Evolutionary conservation across 257 asterid species (phyloP).

Genomic region (Sherardia arvensis): DNA sequence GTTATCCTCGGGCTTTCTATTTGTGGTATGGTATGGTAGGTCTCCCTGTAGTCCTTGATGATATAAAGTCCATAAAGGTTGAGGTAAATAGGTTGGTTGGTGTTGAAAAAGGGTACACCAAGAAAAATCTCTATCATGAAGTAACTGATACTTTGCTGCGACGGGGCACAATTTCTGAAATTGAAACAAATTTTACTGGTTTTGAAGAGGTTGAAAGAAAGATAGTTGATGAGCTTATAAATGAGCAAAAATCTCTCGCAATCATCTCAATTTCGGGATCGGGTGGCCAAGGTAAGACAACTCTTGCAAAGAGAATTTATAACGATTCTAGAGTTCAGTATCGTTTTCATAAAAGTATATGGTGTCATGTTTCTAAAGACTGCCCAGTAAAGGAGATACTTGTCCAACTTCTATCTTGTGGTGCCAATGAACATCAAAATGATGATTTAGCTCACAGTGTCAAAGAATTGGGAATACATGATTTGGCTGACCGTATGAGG

Average conservation of each 20-base stretch:
- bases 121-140: background rate
- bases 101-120: background rate
- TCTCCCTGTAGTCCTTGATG: background rate
- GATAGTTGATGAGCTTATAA: background rate
- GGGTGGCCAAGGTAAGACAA: conserved; percentile 4
- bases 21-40: background rate
- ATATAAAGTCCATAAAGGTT: background rate
- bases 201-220: background rate
- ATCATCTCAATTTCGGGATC: background rate
- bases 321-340: background rate
- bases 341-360: background rate
- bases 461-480: too few species aligned
- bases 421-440: background rate
- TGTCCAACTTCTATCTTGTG: background rate
- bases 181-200: background rate
- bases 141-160: background rate
- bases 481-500: background rate
- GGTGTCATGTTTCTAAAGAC: background rate
- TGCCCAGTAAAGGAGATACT: background rate
- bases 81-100: background rate
- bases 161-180: background rate
- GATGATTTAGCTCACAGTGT: too few species aligned
- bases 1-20: background rate
- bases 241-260: background rate
- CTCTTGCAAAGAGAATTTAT: background rate